These are phyloP conservation scores for Hypoxylon crocopeplum DNA, from an alignment of 495 filamentous ascomycete species.

Conservation along the genomic window DNA sequence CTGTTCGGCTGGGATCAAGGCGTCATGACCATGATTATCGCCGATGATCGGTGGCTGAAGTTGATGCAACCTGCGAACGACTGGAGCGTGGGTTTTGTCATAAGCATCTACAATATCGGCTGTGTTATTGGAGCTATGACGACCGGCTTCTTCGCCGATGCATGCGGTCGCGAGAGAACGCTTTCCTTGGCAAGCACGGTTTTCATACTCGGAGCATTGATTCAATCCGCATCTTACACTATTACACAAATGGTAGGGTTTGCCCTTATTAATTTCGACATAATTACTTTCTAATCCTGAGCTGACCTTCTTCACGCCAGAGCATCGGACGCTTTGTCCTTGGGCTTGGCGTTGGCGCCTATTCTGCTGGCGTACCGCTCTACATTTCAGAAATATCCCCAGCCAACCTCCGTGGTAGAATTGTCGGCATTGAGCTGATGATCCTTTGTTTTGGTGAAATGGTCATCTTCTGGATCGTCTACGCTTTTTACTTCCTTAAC, in stretches of 20 bases:
- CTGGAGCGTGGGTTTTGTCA: slow-evolving; percentile 37
- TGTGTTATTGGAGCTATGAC: slow-evolving; percentile 48
- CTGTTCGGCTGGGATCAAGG: slow-evolving; percentile 64
- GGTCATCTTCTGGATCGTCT: slow-evolving; percentile 57
- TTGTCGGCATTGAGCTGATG: slow-evolving; percentile 50
- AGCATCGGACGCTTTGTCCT: slow-evolving; percentile 32
- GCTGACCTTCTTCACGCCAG: slow-evolving; percentile 14
- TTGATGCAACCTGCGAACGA: slow-evolving; percentile 37
- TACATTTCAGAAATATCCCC: slow-evolving; percentile 62
- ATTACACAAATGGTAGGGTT: slow-evolving; percentile 35
- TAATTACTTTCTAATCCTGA: neutral
- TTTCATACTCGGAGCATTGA: slow-evolving; percentile 44
- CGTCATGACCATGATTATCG: slow-evolving; percentile 64
- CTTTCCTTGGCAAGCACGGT: slow-evolving; percentile 45
- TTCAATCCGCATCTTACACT: slow-evolving; percentile 34
- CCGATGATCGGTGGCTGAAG: slow-evolving; percentile 53
- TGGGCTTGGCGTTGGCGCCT: slow-evolving; percentile 56
- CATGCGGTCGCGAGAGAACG: slow-evolving; percentile 47
- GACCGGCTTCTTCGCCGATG: slow-evolving; percentile 48
- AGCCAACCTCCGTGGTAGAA: slow-evolving; percentile 54
- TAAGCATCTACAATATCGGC: slow-evolving; percentile 46
- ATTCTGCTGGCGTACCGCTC: slow-evolving; percentile 57
- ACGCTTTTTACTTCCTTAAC: slow-evolving; percentile 52
- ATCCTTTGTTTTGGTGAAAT: slow-evolving; percentile 55
- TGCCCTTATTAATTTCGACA: neutral